Base-by-base conservation (phyloP, 2,329 filamentous ascomycete genomes). In the Exophiala sideris region DNA sequence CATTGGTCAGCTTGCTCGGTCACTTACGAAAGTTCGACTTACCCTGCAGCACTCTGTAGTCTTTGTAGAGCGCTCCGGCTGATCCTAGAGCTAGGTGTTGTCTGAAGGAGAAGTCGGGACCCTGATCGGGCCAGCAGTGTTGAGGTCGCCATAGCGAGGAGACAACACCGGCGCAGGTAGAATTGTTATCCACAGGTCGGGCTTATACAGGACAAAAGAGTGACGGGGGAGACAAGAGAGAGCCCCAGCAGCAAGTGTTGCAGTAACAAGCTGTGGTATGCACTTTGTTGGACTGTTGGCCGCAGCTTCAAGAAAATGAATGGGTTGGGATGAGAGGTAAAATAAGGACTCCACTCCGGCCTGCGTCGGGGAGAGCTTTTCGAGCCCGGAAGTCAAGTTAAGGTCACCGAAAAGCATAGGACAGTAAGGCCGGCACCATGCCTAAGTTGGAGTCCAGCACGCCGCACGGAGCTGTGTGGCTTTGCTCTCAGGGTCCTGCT, bases 101-200 rank as follows among this genome's bases (percentile, higher is more conserved):
- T 69, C 62, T 70, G 71, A 56, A 74, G 65, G 52, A 75, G 65
- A 65, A 73, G 71, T 60, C 72, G 71, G 64, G 70, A 70, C 59
- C 71, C 69, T 55, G 68, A 70, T 66, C 73, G 72, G 69, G 74
- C 73, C 62, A 75, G 69, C 60, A 75, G 68, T 65, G 68, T 70
- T 65, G 71, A 70, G 66, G 80, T 78, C 70, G 80, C 79, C 80
- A 83, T 83, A 69, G 72, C 76, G 71, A 55, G 36, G 34, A 38
- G 39, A 35, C 50, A 50, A 44, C 21, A 49, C 55, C 39, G 52
- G 50, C 49, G 49, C 36, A 46, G 29, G 50, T 18, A 40, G 16
- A 36, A 35, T 33, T 45, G 20, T 9, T 40, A 45, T 39, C 46
- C 57, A 36, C 53, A 29, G 48, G 45, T 46, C 44, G 39, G 20